A percentile compares a stretch with the other conserved stretches of the same genome.
phyloP scores from a whole-genome alignment of 75 land plant genomes.

The Cryptomeria japonica region DNA sequence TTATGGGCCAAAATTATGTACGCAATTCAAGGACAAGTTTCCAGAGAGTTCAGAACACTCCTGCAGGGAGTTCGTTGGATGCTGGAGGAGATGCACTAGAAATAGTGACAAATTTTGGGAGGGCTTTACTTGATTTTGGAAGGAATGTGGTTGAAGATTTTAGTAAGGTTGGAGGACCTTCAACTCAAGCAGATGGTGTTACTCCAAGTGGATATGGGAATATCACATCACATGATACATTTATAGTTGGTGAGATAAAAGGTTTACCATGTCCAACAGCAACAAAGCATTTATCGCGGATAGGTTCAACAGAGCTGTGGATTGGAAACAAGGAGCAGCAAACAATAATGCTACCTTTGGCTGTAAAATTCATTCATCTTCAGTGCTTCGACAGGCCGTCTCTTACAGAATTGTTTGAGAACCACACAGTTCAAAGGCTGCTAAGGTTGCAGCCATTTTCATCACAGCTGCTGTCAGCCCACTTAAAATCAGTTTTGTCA shows the following conservation, averaged over 20 bases:
- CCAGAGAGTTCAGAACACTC: conserved; percentile 13
- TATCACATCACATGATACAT: conserved; percentile 3
- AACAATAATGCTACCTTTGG: conserved; percentile 51
- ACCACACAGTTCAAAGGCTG: conserved; percentile 39
- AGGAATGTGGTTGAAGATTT: conserved; percentile 78
- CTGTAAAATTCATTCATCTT: conserved; percentile 72
- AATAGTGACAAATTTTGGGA: conserved; percentile 61
- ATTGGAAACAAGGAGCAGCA: conserved; percentile 84
- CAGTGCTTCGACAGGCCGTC: conserved; percentile 57
- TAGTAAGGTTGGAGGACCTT: conserved; percentile 44
- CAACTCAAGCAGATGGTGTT: conserved; percentile 12
- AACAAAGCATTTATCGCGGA: conserved; percentile 39
- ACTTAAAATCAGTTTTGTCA: conserved; percentile 56
- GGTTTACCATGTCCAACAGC: conserved; percentile 88
- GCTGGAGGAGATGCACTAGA: conserved; percentile 68
- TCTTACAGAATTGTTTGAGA: conserved; percentile 48
- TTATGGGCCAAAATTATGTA: conserved; percentile 6
- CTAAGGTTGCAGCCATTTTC: conserved; percentile 68
- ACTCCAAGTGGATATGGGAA: conserved; percentile 14
- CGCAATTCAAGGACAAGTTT: conserved; percentile 1
- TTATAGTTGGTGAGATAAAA: conserved; percentile 58
- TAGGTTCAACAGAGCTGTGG: conserved; percentile 83
- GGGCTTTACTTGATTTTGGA: conserved; percentile 75
- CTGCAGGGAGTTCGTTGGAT: conserved; percentile 19
- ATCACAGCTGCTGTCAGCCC: conserved; percentile 49